These are phyloP conservation scores for Zymoseptoria passerinii DNA, from an alignment of 2,329 filamentous ascomycete genomes.

Conservation along the genomic window DNA sequence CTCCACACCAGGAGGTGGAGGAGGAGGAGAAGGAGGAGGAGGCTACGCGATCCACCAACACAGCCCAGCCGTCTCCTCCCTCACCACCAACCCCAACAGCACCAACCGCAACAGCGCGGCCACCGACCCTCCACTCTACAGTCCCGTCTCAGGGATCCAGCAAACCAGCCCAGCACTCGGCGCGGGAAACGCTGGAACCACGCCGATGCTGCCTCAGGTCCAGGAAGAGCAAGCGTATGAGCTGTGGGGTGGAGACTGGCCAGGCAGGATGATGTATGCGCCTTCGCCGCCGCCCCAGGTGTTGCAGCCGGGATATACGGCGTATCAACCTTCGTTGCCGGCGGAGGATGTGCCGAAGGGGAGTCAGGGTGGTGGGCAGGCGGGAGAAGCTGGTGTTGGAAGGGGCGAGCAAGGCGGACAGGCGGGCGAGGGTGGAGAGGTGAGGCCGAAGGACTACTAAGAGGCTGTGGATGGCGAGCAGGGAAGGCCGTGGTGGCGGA, in stretches of 20 bases:
- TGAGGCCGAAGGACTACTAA: neutral
- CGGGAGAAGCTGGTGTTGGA: neutral
- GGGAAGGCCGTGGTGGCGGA: neutral
- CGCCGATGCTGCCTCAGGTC: neutral
- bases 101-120: neutral
- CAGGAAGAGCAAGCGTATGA: neutral
- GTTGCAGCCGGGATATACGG: neutral
- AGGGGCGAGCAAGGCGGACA: neutral
- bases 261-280: neutral
- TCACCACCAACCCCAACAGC: neutral
- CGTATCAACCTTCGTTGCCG: neutral
- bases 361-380: neutral
- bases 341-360: neutral
- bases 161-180: neutral
- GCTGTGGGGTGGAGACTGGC: neutral
- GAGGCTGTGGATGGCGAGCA: neutral
- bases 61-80: slow-evolving; percentile 1
- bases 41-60: neutral
- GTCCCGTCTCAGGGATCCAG: neutral
- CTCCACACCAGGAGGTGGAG: neutral
- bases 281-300: neutral
- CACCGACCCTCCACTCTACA: neutral
- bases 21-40: neutral
- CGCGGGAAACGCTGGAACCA: neutral
- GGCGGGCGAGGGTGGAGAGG: neutral